These are phyloP conservation scores for Mycosphaerella sp. DNA, from an alignment of 2,329 filamentous ascomycete species.

Conservation along the genomic window DNA sequence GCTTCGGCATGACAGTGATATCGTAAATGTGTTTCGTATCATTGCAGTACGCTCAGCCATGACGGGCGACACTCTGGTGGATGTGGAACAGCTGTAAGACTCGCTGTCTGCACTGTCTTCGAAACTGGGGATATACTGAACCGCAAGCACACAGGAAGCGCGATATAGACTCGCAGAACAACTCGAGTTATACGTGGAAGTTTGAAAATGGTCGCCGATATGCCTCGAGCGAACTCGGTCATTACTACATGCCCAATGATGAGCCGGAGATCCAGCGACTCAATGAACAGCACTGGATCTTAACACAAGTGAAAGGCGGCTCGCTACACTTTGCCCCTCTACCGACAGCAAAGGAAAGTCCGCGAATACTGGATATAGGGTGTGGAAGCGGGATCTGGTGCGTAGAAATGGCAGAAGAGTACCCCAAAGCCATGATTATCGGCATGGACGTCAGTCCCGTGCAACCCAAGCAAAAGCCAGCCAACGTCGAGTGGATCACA, in stretches of 20 bases:
- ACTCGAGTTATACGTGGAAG: conserved; percentile 16
- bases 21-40: too few relatives aligned
- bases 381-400: conserved; percentile 26
- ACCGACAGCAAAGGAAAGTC: conserved; percentile 4
- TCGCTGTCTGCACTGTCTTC: too few relatives aligned
- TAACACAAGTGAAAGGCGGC: conserved; percentile 21
- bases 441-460: conserved; percentile 26
- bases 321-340: conserved; percentile 18
- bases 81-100: conserved; percentile 1
- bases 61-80: conserved; percentile 1
- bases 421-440: conserved; percentile 20
- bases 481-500: conserved; percentile 23
- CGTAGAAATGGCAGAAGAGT: conserved; percentile 24
- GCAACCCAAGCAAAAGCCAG: conserved; percentile 22
- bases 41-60: neutral
- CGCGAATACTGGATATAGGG: conserved; percentile 21
- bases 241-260: conserved; percentile 27
- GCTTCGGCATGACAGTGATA: too few relatives aligned
- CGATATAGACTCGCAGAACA: neutral
- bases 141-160: neutral
- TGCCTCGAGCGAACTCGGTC: conserved; percentile 21
- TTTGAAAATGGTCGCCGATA: conserved; percentile 23
- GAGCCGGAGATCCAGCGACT: conserved; percentile 25
- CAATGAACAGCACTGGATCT: conserved; percentile 24
- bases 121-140: too few relatives aligned